Evolutionary conservation across 768 basidiomycete genomes (phyloP).

Genomic region (Suillus tomentosus): DNA sequence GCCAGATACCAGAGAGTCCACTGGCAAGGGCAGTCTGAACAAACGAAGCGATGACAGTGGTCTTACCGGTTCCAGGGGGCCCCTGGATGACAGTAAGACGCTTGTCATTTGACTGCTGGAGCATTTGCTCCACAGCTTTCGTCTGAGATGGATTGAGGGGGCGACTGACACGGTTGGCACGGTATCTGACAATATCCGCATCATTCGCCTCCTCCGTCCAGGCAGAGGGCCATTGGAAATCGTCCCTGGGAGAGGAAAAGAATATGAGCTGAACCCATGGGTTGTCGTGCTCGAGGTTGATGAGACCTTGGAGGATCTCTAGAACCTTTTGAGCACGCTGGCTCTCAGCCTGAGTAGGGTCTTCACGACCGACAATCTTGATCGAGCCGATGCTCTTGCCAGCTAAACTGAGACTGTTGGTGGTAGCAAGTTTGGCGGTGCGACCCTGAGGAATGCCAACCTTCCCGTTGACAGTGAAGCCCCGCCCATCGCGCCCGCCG

Average conservation of each 20-base stretch:
- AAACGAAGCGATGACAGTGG: constrained; percentile 69
- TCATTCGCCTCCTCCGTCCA: constrained; percentile 22
- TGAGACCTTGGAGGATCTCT: constrained; percentile 36
- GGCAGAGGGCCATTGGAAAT: constrained; percentile 42
- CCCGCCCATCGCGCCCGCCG: constrained; percentile 20
- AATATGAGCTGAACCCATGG: constrained; percentile 43
- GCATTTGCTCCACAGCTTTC: constrained; percentile 39
- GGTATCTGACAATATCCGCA: constrained; percentile 20
- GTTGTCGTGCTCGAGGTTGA: constrained; percentile 29
- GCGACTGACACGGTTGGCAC: constrained; percentile 19
- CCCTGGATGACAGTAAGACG: constrained; percentile 44
- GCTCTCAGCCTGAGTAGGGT: constrained; percentile 59
- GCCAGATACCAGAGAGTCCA: constrained; percentile 62
- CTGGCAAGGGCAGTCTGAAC: constrained; percentile 47
- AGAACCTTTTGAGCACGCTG: constrained; percentile 37
- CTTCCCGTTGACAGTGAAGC: constrained; percentile 25
- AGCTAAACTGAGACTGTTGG: constrained; percentile 27
- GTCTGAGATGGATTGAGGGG: constrained; percentile 44
- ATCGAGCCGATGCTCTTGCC: constrained; percentile 38
- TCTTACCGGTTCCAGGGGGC: constrained; percentile 74
- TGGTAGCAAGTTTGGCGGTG: constrained; percentile 23
- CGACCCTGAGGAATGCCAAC: constrained; percentile 17
- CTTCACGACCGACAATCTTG: constrained; percentile 54
- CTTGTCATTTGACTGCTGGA: constrained; percentile 34
- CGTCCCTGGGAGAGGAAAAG: constrained; percentile 24